A percentile compares a stretch with the other conserved stretches of the same genome.
Evolutionary conservation across 208 protist species (phyloP).

Genomic region (Endotrypanum monterogeii): DNA sequence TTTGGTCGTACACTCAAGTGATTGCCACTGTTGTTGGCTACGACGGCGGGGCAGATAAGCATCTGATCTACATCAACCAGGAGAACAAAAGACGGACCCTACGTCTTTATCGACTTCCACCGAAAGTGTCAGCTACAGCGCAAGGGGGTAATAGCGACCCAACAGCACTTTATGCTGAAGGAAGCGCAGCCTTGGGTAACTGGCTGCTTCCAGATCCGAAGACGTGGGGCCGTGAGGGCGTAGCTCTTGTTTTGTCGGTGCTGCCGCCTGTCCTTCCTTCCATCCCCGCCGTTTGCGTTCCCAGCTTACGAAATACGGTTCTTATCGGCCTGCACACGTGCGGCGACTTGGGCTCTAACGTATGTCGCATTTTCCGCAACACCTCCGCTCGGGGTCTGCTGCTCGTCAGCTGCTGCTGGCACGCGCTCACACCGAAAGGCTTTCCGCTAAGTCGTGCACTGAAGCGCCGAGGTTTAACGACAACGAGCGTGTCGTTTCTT

Average conservation of each 20-base stretch:
- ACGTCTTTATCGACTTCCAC: slow-evolving; percentile 21
- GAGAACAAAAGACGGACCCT: slow-evolving; percentile 27
- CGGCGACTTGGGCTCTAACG: slow-evolving; percentile 84
- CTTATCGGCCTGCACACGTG: slow-evolving; percentile 88
- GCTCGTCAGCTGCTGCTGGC: slow-evolving; percentile 93
- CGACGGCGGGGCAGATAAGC: slow-evolving; percentile 49
- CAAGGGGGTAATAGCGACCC: background rate
- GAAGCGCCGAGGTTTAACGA: slow-evolving; percentile 45
- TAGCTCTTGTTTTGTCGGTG: slow-evolving; percentile 45
- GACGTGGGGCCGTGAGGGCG: slow-evolving; percentile 16
- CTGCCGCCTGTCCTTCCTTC: slow-evolving; percentile 31
- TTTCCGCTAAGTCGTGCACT: slow-evolving; percentile 80
- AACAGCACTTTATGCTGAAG: background rate
- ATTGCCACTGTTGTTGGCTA: slow-evolving; percentile 60
- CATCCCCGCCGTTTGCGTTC: slow-evolving; percentile 52
- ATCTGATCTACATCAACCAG: slow-evolving; percentile 37
- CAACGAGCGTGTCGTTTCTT: slow-evolving; percentile 60
- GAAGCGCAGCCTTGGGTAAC: background rate
- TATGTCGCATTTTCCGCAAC: slow-evolving; percentile 69
- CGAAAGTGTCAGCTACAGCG: background rate
- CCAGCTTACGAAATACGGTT: slow-evolving; percentile 66
- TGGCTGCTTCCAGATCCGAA: slow-evolving; percentile 32
- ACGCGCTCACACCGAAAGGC: slow-evolving; percentile 63
- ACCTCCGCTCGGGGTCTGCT: slow-evolving; percentile 61
- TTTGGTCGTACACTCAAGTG: slow-evolving; percentile 17